phyloP scores from a whole-genome alignment of 306 rosid genomes.

The Vicia sativa region DNA sequence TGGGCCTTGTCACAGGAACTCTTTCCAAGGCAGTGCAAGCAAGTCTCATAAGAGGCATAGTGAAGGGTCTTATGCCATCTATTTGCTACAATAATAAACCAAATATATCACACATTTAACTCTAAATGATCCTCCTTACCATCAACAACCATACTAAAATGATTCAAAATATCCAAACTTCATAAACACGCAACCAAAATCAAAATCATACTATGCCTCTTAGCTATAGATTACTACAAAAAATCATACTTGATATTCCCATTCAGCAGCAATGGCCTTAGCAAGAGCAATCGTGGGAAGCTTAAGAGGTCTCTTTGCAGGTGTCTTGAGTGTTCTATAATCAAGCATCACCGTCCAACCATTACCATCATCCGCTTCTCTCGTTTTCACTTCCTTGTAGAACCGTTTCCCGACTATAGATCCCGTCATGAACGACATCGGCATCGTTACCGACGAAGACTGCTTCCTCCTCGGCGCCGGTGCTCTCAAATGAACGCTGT shows the following conservation, averaged over 20 bases:
- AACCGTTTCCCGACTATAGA: conserved; percentile 87
- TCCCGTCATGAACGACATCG: conserved; percentile 89
- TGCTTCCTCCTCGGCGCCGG: conserved; percentile 42
- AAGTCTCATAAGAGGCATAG: conserved; percentile 94
- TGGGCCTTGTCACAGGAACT: conserved; percentile 82
- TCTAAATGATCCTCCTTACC: conserved; percentile 12
- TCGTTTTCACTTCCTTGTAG: conserved; percentile 66
- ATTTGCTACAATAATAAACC: conserved; percentile 55
- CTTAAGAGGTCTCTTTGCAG: conserved; percentile 84
- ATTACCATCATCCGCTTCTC: conserved; percentile 74
- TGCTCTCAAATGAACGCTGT: conserved; percentile 50
- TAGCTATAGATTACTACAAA: too few species aligned
- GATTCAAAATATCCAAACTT: too few species aligned
- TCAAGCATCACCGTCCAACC: conserved; percentile 94
- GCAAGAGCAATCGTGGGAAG: conserved; percentile 78
- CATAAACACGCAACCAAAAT: too few species aligned
- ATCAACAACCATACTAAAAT: conserved; percentile 8
- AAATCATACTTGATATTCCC: conserved; percentile 86
- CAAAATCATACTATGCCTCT: too few species aligned
- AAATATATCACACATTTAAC: conserved; percentile 28
- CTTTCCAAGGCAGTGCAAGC: conserved; percentile 95
- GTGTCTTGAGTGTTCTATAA: conserved; percentile 86
- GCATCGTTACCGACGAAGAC: conserved; percentile 80
- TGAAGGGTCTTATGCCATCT: conserved; percentile 95
- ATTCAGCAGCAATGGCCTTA: conserved; percentile 81